Evolutionary conservation across 495 filamentous ascomycete species (phyloP).

Genomic region (Hypomontagnella submonticulosa): DNA sequence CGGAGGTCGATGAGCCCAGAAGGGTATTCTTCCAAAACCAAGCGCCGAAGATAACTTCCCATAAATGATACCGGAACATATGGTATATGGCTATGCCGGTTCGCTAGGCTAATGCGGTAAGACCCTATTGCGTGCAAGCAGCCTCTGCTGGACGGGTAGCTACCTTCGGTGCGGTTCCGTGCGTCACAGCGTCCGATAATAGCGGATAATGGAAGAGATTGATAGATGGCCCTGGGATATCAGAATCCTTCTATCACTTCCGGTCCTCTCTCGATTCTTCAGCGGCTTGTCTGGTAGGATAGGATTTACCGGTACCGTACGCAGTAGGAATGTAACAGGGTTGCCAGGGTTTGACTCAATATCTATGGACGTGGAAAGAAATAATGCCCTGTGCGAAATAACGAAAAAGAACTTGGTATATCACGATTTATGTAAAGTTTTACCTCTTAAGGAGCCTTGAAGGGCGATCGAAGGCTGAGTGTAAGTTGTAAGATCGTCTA

Average conservation of each 20-base stretch:
- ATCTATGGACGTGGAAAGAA: too few relatives aligned
- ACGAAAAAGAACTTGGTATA: too few relatives aligned
- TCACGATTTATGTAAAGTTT: too few relatives aligned
- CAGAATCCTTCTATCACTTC: slow-evolving; percentile 33
- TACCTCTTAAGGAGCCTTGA: too few relatives aligned
- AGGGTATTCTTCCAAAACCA: neutral
- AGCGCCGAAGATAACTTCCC: slow-evolving; percentile 14
- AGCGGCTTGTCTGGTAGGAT: too few relatives aligned
- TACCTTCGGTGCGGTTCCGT: slow-evolving; percentile 35
- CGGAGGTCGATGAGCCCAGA: neutral
- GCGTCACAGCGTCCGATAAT: slow-evolving; percentile 19
- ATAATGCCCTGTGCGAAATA: too few relatives aligned
- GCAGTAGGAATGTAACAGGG: too few relatives aligned
- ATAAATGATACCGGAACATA: slow-evolving; percentile 10
- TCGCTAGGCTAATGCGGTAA: slow-evolving; percentile 28
- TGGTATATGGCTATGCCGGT: slow-evolving; percentile 20
- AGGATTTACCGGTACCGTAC: too few relatives aligned
- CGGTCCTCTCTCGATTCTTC: neutral
- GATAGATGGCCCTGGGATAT: slow-evolving; percentile 4
- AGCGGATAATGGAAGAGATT: slow-evolving; percentile 16
- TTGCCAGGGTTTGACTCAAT: too few relatives aligned
- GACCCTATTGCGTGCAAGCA: slow-evolving; percentile 26
- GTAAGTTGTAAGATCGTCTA: too few relatives aligned
- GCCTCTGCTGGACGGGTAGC: slow-evolving; percentile 30
- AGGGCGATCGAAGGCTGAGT: too few relatives aligned